Base-by-base conservation (phyloP, 768 basidiomycete species). In the Leccinum variicolor region DNA sequence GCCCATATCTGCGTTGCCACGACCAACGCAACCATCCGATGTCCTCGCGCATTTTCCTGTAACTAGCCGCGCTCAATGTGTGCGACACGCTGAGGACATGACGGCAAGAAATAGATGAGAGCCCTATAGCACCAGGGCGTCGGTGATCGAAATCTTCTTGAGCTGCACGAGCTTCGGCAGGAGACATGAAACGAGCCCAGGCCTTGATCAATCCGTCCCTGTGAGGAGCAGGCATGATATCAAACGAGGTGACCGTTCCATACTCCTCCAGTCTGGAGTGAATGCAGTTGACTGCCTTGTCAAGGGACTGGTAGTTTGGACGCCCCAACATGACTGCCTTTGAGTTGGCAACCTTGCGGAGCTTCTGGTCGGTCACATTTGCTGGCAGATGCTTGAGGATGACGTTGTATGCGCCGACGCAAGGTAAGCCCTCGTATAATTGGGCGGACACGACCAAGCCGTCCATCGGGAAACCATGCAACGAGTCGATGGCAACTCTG, bases 361-460 rank as follows among this genome's bases (percentile, higher is more conserved):
- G 65, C 13, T 75, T 75, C 17, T 76, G 67, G 21, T 77, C 69
- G 1, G 66, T 73, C 1, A 76, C 70, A 43, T 76, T 73, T 1
- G 79, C 65, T 1, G 87, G 86, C 5, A 90, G 65, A 5, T 80
- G 77, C 6, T 68, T 66, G 62, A 91, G 81, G 17, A 81, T 81
- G 53, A 92, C 83, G 8, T 83, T 90, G 64, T 80, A 81, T 0
- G 70, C 67, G 3, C 82, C 84, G 9, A 89, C 75, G 1, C 78
- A 78, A 1, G 86, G 88, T 0, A 86, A 65, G 3, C 84, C 86
- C 5, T 76, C 70, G 63, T 90, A 82, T 8, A 84, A 60, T 1
- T 60, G 66, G 0, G 84, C 88, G 7, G 73, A 71, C 2, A 89
- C 64, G 53, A 74, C 68, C 43, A 71, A 73, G 21, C 77, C 78